Evolutionary conservation across 768 basidiomycete species (phyloP), one percentile per base, ranked within the genome.

Genomic region (Rhizopogon vinicolor): DNA sequence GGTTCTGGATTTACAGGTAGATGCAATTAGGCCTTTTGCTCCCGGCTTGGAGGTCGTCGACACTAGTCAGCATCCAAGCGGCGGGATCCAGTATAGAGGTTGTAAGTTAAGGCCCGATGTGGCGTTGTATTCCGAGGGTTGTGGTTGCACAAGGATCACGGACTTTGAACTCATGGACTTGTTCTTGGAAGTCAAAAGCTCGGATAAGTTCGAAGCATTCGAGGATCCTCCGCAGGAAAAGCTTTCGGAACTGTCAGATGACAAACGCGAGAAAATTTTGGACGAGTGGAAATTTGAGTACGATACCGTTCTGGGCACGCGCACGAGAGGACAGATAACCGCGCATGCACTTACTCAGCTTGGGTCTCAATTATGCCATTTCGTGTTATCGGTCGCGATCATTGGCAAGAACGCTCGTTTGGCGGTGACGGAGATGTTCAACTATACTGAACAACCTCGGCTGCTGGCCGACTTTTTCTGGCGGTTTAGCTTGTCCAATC

Each of bases 311-410:
- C 12, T 37, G 35, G 35, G 35, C 35, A 37, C 35, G 12, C 35
- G 35, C 35, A 52, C 52, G 7, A 42, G 57, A 1, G 66, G 66
- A 0, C 66, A 73, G 45, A 55, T 73, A 8, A 58, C 60, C 1
- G 52, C 58, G n/a, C 71, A 69, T 42, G 58, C 59, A 2, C 58
- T 63, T 16, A 63, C 66, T 33, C 51, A 62, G 5, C 39, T 55
- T 28, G 60, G 57, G 49, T 41, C 51, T 8, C 71, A 74, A 50
- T 68, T 68, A 49, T 68, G 74, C 2, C 59, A 61, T 7, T 65
- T 65, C n/a, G 50, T 66, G 1, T 75, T 76, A 58, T 62, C 61
- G 1, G 31, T 72, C 12, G 46, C 66, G 19, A 59, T 76, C 14
- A 62, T 54, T 49, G 61, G 60, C 7, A 35, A 59, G 3, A 41